Evolutionary conservation across 306 rosid genomes (phyloP).

Genomic region (Fagus crenata): DNA sequence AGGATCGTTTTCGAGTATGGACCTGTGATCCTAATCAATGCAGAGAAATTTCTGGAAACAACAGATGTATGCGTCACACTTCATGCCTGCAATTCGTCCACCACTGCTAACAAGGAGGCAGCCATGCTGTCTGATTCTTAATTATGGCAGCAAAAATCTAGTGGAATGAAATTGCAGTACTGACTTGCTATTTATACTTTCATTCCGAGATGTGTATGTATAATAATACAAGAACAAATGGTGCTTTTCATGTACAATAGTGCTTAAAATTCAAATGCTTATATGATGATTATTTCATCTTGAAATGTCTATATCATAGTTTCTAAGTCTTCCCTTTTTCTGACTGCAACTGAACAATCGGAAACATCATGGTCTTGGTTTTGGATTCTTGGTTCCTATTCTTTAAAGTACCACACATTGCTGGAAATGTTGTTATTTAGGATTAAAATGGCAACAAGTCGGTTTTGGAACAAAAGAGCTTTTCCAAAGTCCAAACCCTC

Average conservation of each 20-base stretch:
- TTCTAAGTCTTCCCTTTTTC: background rate
- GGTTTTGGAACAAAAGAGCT: too few relatives aligned
- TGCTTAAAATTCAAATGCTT: slow-evolving; percentile 5
- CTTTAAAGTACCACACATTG: background rate
- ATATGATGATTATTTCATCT: background rate
- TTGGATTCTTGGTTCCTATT: background rate
- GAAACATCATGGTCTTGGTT: background rate
- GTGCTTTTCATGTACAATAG: slow-evolving; percentile 14
- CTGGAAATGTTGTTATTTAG: too few relatives aligned
- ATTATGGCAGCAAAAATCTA: background rate
- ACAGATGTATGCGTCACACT: slow-evolving; percentile 65
- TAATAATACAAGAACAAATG: background rate
- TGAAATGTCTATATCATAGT: background rate
- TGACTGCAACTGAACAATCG: background rate
- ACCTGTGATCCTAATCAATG: slow-evolving; percentile 56
- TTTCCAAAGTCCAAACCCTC: too few relatives aligned
- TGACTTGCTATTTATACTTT: background rate
- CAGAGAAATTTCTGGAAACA: slow-evolving; percentile 70
- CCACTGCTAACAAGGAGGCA: background rate
- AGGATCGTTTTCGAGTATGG: slow-evolving; percentile 69
- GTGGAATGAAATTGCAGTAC: slow-evolving; percentile 9
- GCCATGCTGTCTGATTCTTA: slow-evolving; percentile 38
- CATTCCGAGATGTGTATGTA: background rate
- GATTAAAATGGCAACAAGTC: too few relatives aligned
- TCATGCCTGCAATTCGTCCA: slow-evolving; percentile 58